These are phyloP conservation scores for Graphiopsis chlorocephala DNA, from an alignment of 2,329 filamentous ascomycete genomes.

Conservation along the genomic window DNA sequence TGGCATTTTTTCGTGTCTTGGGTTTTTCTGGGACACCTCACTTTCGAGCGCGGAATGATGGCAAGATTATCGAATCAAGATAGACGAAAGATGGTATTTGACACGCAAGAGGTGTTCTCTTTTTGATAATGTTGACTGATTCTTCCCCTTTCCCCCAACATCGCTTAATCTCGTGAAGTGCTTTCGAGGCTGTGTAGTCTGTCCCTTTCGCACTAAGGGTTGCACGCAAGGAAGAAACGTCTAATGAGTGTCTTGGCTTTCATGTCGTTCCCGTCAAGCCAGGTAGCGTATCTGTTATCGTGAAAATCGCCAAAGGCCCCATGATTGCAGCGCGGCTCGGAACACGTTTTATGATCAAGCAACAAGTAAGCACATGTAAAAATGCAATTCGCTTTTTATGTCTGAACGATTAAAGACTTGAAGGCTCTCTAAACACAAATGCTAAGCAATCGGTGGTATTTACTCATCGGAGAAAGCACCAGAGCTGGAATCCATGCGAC, in stretches of 20 bases:
- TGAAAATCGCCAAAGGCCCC: background rate
- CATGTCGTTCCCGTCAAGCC: background rate
- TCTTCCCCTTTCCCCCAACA: background rate
- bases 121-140: background rate
- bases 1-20: background rate
- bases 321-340: background rate
- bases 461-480: slow-evolving; percentile 42
- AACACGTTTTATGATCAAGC: background rate
- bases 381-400: background rate
- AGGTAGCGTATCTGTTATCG: background rate
- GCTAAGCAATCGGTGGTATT: background rate
- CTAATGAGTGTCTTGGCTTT: background rate
- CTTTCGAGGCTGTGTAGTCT: background rate
- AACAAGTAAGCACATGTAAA: background rate
- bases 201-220: background rate
- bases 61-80: background rate
- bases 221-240: background rate
- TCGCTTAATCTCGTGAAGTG: background rate
- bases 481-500: slow-evolving; percentile 73
- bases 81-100: background rate
- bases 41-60: background rate
- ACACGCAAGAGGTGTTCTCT: background rate
- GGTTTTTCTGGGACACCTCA: background rate
- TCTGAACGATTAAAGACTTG: background rate
- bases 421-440: background rate